phyloP scores from a whole-genome alignment of 768 basidiomycete species.

The Leucocoprinus leucothites region DNA sequence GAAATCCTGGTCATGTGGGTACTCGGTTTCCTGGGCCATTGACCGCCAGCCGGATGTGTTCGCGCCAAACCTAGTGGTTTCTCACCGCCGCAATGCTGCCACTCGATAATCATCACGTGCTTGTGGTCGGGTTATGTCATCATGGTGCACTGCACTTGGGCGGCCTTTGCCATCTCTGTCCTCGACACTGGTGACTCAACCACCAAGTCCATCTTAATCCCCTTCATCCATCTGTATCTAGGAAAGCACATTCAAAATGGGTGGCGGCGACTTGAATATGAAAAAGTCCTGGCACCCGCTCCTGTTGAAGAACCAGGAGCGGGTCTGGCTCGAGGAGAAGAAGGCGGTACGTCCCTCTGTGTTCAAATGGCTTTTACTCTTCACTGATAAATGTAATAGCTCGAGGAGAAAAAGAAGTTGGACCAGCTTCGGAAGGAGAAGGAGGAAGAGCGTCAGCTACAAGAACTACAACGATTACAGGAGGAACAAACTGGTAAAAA shows the following conservation, averaged over 20 bases:
- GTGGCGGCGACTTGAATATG: constrained; percentile 98
- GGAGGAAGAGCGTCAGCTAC: constrained; percentile 95
- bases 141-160: neutral
- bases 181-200: neutral
- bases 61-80: neutral
- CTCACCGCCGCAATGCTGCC: neutral
- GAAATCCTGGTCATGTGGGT: constrained; percentile 31
- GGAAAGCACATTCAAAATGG: constrained; percentile 66
- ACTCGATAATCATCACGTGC: constrained; percentile 4
- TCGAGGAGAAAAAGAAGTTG: constrained; percentile 98
- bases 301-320: constrained; percentile 97
- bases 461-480: constrained; percentile 93
- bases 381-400: constrained; percentile 40
- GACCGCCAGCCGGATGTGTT: constrained; percentile 12
- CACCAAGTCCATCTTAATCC: neutral
- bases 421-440: constrained; percentile 97
- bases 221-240: constrained; percentile 2
- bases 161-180: neutral
- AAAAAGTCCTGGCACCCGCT: constrained; percentile 99
- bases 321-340: constrained; percentile 99
- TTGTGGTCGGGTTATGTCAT: neutral
- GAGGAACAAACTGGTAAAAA: constrained; percentile 96
- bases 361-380: neutral
- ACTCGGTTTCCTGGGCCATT: constrained; percentile 34
- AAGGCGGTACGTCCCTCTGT: constrained; percentile 65